Percentiles rank a stretch among this genome's conserved stretches.
Conservation (phyloP, 2,329 filamentous ascomycete species). For the Fusarium neocosmosporiellum region DNA sequence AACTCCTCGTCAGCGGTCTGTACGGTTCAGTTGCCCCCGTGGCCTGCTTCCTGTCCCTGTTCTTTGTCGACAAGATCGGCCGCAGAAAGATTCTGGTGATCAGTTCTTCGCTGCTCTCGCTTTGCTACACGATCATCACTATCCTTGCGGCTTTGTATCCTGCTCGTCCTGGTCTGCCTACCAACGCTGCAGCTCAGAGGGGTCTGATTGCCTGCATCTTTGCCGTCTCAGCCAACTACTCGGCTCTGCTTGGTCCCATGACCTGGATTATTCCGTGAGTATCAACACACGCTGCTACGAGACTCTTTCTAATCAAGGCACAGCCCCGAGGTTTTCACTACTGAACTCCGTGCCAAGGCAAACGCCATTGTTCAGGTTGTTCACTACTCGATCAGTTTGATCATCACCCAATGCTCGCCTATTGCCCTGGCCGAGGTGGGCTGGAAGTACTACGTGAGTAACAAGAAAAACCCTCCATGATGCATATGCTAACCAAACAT, state of each 20-base stretch:
- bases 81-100: constrained; percentile 52
- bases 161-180: constrained; percentile 49
- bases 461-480: fast-evolving
- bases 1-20: constrained; percentile 53
- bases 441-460: constrained; percentile 55
- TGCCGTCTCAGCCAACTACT: constrained; percentile 47
- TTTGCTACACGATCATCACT: constrained; percentile 54
- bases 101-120: constrained; percentile 49
- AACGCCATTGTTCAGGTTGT: constrained; percentile 55
- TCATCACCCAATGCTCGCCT: constrained; percentile 55
- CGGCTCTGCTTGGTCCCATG: constrained; percentile 54
- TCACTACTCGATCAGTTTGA: constrained; percentile 54
- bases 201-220: constrained; percentile 56
- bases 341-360: constrained; percentile 54
- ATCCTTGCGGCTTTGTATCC: constrained; percentile 52
- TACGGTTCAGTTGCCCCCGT: constrained; percentile 53
- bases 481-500: fast-evolving
- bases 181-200: constrained; percentile 51
- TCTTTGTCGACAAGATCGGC: constrained; percentile 53
- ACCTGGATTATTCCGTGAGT: constrained; percentile 57
- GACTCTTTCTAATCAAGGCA: fast-evolving
- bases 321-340: constrained; percentile 55
- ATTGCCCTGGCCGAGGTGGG: constrained; percentile 53
- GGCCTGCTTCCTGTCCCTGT: constrained; percentile 51
- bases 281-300: fast-evolving